Base-by-base conservation (phyloP, 768 basidiomycete genomes). In the Boletus patriciae region DNA sequence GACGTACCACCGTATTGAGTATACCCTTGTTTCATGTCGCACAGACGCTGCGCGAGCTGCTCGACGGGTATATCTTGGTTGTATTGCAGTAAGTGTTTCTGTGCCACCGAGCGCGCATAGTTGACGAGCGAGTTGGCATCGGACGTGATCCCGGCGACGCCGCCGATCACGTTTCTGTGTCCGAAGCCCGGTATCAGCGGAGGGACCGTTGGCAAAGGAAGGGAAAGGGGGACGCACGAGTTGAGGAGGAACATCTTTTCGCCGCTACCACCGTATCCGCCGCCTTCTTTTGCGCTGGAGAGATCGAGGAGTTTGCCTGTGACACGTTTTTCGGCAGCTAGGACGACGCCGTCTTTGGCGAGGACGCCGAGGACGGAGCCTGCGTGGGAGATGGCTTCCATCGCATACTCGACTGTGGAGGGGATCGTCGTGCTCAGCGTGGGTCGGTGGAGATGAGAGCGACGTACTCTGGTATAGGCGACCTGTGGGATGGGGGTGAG, bases 1-100 rank as follows among this genome's bases (percentile, higher is more conserved):
- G 38, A 54, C 82, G 59, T 62, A 90, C 94, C 95, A 78, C 96
- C 95, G 62, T 85, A 95, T 67, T 98, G 96, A 38, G 96, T 98
- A 70, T 98, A 98, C 9, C 94, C 94, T 71, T 99, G 97, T 78
- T 99, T 99, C 79, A 96, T 84, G 75, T 99, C 92, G 67, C 96
- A 98, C 56, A 99, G 75, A 53, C 89, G 82, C 70, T 98, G 94
- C 13, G 94, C 90, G 53, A 99, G 86, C 65, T 96, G 78, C 73
- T 99, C 97, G 31, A 98, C 97, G 6, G 96, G 96, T 63, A 99
- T 98, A 70, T 97, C 95, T 73, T 98, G 93, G 68, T 98, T 93
- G 78, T 97, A 99, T 48, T 79, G 80, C 66, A 94, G 77, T 59
- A 99, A 75, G 77, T 99, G 92, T 50, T 78, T 78, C 72, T 99